Percentiles rank a stretch among this genome's conserved stretches.
Evolutionary conservation across 73 alveolate genomes (phyloP).

Genomic region (Tetrahymena borealis): DNA sequence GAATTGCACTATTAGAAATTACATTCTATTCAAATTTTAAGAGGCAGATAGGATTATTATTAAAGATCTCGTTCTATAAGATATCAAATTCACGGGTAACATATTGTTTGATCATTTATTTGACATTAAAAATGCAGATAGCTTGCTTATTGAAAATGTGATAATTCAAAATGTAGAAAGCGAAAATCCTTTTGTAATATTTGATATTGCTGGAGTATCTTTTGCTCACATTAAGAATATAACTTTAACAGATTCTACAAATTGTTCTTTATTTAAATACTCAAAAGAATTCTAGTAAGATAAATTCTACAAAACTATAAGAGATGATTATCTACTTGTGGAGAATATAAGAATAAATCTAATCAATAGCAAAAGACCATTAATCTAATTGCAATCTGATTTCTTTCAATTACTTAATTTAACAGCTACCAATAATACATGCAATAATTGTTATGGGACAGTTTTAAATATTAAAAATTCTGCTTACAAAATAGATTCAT

Average conservation of each 20-base stretch:
- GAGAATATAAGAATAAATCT: too few relatives aligned
- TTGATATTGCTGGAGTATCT: neutral
- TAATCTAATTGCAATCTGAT: neutral
- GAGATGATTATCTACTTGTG: neutral
- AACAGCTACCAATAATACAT: neutral
- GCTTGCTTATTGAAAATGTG: too few relatives aligned
- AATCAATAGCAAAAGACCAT: neutral
- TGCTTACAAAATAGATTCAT: neutral
- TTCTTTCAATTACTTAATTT: neutral
- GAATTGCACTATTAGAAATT: neutral
- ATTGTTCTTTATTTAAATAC: neutral
- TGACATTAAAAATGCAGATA: neutral
- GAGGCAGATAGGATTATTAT: neutral
- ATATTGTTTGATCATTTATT: too few relatives aligned
- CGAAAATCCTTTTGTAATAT: neutral
- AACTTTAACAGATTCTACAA: neutral
- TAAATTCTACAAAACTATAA: neutral
- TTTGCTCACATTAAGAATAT: neutral
- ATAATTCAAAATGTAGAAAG: neutral
- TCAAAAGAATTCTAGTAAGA: neutral
- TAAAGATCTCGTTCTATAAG: neutral
- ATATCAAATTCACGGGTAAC: neutral
- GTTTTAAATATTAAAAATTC: neutral
- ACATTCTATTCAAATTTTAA: too few relatives aligned
- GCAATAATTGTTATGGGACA: neutral